Conservation (phyloP, 129 eudicot species). For the Chrysanthemum seticuspe region DNA sequence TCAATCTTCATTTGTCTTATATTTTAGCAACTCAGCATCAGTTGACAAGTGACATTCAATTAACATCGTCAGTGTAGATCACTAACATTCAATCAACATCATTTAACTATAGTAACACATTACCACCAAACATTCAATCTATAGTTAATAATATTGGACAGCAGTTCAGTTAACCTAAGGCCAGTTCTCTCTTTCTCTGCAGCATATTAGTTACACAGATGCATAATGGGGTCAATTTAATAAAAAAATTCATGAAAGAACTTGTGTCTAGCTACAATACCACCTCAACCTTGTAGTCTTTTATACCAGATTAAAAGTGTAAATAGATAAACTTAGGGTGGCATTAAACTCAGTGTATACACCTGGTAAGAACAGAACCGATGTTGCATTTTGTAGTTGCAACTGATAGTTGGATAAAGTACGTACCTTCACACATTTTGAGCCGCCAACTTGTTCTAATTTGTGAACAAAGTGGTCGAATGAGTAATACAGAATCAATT, state of each 20-base stretch:
- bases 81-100: not conserved
- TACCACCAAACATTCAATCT: slow-evolving; percentile 8
- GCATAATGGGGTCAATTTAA: not conserved
- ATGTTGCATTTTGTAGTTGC: slow-evolving; percentile 2
- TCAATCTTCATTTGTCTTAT: not conserved
- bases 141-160: slow-evolving; percentile 16
- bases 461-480: slow-evolving; percentile 85
- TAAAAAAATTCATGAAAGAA: not conserved
- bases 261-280: not conserved
- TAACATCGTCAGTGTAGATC: too few species aligned
- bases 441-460: slow-evolving; percentile 75
- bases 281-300: too few species aligned
- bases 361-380: not conserved
- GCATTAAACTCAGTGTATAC: not conserved
- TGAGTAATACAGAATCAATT: slow-evolving; percentile 79
- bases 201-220: not conserved
- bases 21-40: not conserved
- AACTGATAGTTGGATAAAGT: not conserved
- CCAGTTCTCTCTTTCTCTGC: not conserved
- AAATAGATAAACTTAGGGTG: too few species aligned
- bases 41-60: not conserved
- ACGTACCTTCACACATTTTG: slow-evolving; percentile 82
- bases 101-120: not conserved
- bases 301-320: too few species aligned
- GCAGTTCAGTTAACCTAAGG: not conserved